Base-by-base conservation (phyloP, 2,329 filamentous ascomycete genomes). In the Aureobasidium sp. region DNA sequence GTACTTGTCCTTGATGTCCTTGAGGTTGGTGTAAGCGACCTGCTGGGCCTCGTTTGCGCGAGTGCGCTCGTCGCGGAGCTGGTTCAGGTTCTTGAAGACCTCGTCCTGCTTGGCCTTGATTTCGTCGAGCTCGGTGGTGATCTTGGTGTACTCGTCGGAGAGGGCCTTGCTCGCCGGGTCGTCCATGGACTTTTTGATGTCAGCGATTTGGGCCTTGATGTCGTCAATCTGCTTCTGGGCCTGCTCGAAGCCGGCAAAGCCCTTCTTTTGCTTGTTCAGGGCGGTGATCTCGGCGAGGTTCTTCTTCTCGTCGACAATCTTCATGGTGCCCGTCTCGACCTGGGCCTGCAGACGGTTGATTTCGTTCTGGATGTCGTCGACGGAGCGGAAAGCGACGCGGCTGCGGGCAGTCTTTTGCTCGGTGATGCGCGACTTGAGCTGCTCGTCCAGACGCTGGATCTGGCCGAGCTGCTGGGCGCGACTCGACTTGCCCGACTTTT, bases 231-330 rank as follows among this genome's bases (percentile, higher is more conserved):
- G 84, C 82, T 95, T 95, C 78, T 97, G 90, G 37, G 86, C 82
- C 64, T 89, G 86, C 64, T 96, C 91, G 71, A 97, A 88, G 65
- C 86, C 84, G 63, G 87, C 85, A 74, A 99, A 97, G 77, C 86
- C 88, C 85, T 97, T 97, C 79, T 90, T 90, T 71, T 89, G 84
- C 81, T 95, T 96, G 76, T 89, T 87, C 68, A 97, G 80, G 74
- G 79, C 87, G 53, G 88, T 89, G 69, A 96, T 87, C 70, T 97
- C 91, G 56, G 84, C 79, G 22, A 97, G 82, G 9, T 90, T 87
- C 84, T 97, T 97, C 82, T 91, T 95, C 84, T 97, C 94, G 70
- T 99, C 94, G 12, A 97, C 94, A 57, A 99, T 81, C 79, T 92
- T 96, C 88, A 99, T 92, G 74, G 84, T 88, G 67, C 93, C 93